phyloP scores from a whole-genome alignment of 2,329 filamentous ascomycete genomes.

The Claviceps sp. region DNA sequence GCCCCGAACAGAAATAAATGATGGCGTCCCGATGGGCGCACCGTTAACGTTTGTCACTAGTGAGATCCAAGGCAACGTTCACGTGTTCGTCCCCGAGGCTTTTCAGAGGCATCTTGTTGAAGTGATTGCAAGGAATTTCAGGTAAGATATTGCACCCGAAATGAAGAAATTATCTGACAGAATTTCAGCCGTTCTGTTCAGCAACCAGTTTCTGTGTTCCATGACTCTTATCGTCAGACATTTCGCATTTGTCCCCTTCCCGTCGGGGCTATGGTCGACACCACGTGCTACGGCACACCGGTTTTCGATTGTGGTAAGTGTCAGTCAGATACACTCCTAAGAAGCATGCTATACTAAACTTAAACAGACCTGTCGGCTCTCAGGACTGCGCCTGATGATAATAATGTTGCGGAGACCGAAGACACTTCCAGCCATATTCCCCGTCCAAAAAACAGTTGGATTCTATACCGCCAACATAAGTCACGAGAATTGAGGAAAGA shows the following conservation, averaged over 20 bases:
- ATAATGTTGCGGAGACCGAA: background rate
- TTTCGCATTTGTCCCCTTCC: slow-evolving; percentile 15
- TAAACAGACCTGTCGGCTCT: background rate
- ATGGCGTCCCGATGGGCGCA: slow-evolving; percentile 3
- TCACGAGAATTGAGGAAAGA: slow-evolving; percentile 12
- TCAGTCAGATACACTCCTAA: background rate
- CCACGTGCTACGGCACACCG: slow-evolving; percentile 8
- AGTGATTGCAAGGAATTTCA: slow-evolving; percentile 14
- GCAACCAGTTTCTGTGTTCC: slow-evolving; percentile 15
- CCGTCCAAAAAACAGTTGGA: slow-evolving; percentile 20
- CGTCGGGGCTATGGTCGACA: slow-evolving; percentile 5
- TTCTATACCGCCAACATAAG: slow-evolving; percentile 19
- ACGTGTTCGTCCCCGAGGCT: slow-evolving; percentile 14
- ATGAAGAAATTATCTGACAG: background rate
- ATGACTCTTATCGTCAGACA: slow-evolving; percentile 11
- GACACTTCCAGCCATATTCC: slow-evolving; percentile 10
- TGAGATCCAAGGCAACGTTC: slow-evolving; percentile 11
- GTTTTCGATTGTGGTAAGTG: slow-evolving; percentile 12
- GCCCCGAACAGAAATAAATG: slow-evolving; percentile 2
- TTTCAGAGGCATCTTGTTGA: slow-evolving; percentile 10
- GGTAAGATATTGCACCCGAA: slow-evolving; percentile 8
- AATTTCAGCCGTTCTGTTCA: slow-evolving; percentile 11
- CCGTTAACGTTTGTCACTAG: slow-evolving; percentile 14
- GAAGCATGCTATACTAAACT: background rate
- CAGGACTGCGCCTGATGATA: background rate